Evolutionary conservation across 2,329 filamentous ascomycete species (phyloP), one percentile per base, ranked within the genome.

Genomic region (Dactylellina haptotyla): DNA sequence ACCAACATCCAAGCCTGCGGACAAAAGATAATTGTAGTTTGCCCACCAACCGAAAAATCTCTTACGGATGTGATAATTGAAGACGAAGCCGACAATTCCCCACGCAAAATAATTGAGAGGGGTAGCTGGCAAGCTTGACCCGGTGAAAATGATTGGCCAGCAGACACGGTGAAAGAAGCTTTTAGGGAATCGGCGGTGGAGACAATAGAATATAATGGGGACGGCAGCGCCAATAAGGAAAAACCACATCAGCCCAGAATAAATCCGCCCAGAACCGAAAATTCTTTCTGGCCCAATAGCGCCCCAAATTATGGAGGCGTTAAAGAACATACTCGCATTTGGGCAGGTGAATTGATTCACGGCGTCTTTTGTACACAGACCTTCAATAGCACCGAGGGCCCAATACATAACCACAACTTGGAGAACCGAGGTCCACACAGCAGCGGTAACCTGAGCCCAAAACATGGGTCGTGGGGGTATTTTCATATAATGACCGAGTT

Each of bases 11-110:
- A 92, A 82, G 0, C 87, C 90, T 0, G 89, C 89, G 18, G 89
- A 90, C 0, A 89, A 87, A 78, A 91, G 84, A 79, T 92, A 92
- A 82, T 92, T 92, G 82, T 91, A 92, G 79, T 89, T 87, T 80
- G 89, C 83, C 90, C 90, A 92, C 90, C 89, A 92, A 32, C 88
- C 89, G 3, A 84, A 86, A 81, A 85, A 89, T 74, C 86, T 84
- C 67, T 87, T 84, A 79, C 86, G 86, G 78, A 92, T 86, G 76
- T 84, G 87, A 77, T 85, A 89, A 80, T 91, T 90, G 82, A 92
- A 92, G 32, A 88, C 75, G 51, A 86, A 84, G 8, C 90, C 90
- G 3, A 90, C 86, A 23, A 87, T 79, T 2, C 87, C 89, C 90
- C 90, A 92, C 77, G 86, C 86, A 45, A 90, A 85, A 78, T 91